These are phyloP conservation scores for Cutaneotrichosporon sp. DNA, from an alignment of 1,284 basidiomycete genomes.

Conservation along the genomic window DNA sequence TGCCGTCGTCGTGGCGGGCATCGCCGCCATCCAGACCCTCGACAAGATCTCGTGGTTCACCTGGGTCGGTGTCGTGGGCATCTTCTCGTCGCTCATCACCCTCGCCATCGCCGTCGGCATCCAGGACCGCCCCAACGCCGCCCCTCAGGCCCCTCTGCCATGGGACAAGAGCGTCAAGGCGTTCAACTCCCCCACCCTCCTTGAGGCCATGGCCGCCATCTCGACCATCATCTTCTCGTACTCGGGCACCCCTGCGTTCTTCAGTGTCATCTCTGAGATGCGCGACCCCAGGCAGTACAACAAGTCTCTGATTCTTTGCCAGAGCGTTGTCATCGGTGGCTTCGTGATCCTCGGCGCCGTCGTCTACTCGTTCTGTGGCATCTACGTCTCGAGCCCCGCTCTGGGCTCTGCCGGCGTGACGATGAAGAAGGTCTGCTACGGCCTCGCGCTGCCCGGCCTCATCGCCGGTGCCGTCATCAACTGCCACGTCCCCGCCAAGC, in stretches of 20 bases:
- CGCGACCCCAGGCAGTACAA: constrained; percentile 35
- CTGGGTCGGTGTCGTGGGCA: constrained; percentile 42
- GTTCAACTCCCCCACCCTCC: constrained; percentile 31
- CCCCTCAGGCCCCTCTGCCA: constrained; percentile 34
- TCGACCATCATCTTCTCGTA: constrained; percentile 42
- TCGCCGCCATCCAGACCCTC: constrained; percentile 42
- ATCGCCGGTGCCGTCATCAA: constrained; percentile 39
- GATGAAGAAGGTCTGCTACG: constrained; percentile 48
- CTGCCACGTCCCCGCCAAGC: constrained; percentile 58
- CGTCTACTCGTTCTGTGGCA: constrained; percentile 21
- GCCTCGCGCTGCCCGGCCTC: constrained; percentile 44
- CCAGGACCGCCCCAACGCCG: constrained; percentile 43
- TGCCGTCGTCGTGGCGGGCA: constrained; percentile 29
- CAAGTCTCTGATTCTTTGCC: constrained; percentile 32
- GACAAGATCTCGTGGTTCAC: constrained; percentile 40
- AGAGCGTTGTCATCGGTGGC: constrained; percentile 29
- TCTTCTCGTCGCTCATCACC: constrained; percentile 34
- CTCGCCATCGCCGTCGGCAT: constrained; percentile 45
- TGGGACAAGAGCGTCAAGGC: constrained; percentile 35
- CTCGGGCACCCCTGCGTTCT: constrained; percentile 37
- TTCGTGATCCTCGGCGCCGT: constrained; percentile 19
- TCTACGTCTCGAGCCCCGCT: constrained; percentile 35
- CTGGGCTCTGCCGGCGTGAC: constrained; percentile 48
- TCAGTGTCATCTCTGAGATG: constrained; percentile 48
- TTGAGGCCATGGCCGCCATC: constrained; percentile 35